phyloP scores from a whole-genome alignment of 192 early-diverging fungal genomes.

The Coemansia sp. region DNA sequence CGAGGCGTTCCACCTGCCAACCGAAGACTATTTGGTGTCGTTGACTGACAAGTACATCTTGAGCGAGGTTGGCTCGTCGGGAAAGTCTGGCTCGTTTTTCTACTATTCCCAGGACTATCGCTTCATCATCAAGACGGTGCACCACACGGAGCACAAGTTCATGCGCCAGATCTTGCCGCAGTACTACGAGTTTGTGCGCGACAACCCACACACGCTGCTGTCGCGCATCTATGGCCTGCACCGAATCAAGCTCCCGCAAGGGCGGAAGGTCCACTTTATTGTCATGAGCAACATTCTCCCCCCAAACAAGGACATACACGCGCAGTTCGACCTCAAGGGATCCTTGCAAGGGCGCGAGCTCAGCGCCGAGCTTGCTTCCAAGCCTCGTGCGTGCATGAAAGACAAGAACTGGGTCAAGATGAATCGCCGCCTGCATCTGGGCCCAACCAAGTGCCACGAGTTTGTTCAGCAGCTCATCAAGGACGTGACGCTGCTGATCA shows the following conservation, averaged over 20 bases:
- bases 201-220: slow-evolving; percentile 89
- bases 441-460: slow-evolving; percentile 72
- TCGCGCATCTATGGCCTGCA: slow-evolving; percentile 95
- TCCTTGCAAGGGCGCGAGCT: slow-evolving; percentile 85
- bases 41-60: slow-evolving; percentile 96
- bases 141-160: slow-evolving; percentile 93
- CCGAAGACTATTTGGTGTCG: slow-evolving; percentile 91
- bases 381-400: slow-evolving; percentile 91
- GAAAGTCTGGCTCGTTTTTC: slow-evolving; percentile 96
- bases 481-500: slow-evolving; percentile 77
- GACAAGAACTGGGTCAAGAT: slow-evolving; percentile 93
- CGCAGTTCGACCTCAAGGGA: slow-evolving; percentile 95
- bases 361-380: slow-evolving; percentile 68
- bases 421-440: slow-evolving; percentile 73
- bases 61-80: slow-evolving; percentile 90
- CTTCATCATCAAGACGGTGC: slow-evolving; percentile 99
- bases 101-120: slow-evolving; percentile 98
- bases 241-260: slow-evolving; percentile 91
- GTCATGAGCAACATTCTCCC: slow-evolving; percentile 99
- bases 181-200: slow-evolving; percentile 88
- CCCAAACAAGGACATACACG: slow-evolving; percentile 94
- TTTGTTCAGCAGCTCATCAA: slow-evolving; percentile 84
- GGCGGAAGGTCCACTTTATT: slow-evolving; percentile 96
- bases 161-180: slow-evolving; percentile 81
- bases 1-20: slow-evolving; percentile 83